Base-by-base conservation (phyloP, 2,329 filamentous ascomycete species). In the Sporothrix humicola region DNA sequence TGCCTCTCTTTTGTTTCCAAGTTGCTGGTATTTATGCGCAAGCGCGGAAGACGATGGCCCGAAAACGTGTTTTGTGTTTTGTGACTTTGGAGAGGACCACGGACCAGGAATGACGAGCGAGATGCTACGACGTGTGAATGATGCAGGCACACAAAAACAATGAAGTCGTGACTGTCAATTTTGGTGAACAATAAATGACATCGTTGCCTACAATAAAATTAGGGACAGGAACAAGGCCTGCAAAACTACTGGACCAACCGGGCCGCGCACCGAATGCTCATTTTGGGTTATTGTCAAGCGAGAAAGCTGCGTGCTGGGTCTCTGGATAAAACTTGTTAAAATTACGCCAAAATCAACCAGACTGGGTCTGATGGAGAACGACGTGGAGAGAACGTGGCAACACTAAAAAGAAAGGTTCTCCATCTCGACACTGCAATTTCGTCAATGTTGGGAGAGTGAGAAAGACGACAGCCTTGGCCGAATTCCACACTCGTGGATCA, bases 321-420 rank as follows among this genome's bases (percentile, higher is more conserved):
- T n/a, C 20, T 59, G 23, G 54, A 58, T n/a, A 23, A 4, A 58
- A 54, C 52, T 54, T n/a, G 26, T 2, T 44, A 44, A 61, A 63
- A 63, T 63, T 52, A 52, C 15, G 15, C 58, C 26, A 20, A 65
- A 44, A 37, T 37, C 31, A 37, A 37, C 31, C 31, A 37, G 31
- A 37, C 31, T 65, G 59, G 37, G 59, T 26, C 37, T 9, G 59
- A 65, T 46, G 37, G 59, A 65, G 59, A 23, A 63, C 42, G 46
- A 65, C 59, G 37, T 65, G 59, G 59, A 65, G 59, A 65, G 59
- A 46, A 65, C 59, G 59, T 65, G 59, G 59, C 37, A 65, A 46
- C 59, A 37, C 52, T 56, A 0, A 20, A 42, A 4, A 20, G 59
- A 20, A 10, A 44, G 59, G 13, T 63, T 20, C 59, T 63, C 59